Evolutionary conservation across 345 rosid species (phyloP).

Genomic region (Iberis pinnata): DNA sequence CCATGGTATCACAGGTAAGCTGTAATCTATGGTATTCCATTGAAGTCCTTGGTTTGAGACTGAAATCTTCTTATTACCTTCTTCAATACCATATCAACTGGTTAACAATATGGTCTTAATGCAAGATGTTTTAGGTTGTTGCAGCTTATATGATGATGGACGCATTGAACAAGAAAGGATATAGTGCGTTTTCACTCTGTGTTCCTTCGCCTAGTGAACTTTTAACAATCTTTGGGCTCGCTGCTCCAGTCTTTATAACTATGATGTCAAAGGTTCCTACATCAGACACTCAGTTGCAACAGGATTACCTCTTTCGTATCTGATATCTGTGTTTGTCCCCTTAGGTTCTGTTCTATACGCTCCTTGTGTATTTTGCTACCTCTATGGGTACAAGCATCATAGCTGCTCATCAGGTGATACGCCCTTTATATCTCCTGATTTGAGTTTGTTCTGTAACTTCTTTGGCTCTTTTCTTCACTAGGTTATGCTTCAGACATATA

Average conservation of each 20-base stretch:
- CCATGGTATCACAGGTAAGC: conserved; percentile 85
- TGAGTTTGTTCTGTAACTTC: conserved; percentile 7
- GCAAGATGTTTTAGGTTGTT: conserved; percentile 43
- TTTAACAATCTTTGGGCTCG: conserved; percentile 48
- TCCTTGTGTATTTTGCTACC: conserved; percentile 75
- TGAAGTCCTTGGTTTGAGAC: too few species aligned
- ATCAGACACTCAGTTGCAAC: conserved; percentile 11
- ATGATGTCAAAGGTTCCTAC: conserved; percentile 65
- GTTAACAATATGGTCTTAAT: conserved; percentile 16
- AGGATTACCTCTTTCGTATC: conserved; percentile 9
- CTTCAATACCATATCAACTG: conserved; percentile 2
- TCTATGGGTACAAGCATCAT: conserved; percentile 69
- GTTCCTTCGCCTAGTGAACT: conserved; percentile 58
- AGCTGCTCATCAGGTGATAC: conserved; percentile 90
- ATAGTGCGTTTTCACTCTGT: conserved; percentile 48
- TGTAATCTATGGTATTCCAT: conserved; percentile 5
- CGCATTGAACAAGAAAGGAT: conserved; percentile 65
- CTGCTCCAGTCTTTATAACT: conserved; percentile 74
- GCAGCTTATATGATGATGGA: conserved; percentile 80
- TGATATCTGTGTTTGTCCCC: conserved; percentile 18
- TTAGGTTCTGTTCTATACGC: conserved; percentile 72
- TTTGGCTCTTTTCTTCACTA: conserved; percentile 23
- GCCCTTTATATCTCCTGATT: conserved; percentile 5
- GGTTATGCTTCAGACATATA: conserved; percentile 66
- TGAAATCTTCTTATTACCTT: too few species aligned